Conservation (phyloP, 352 stramenopile genomes). For the Pseudoperonospora humuli region DNA sequence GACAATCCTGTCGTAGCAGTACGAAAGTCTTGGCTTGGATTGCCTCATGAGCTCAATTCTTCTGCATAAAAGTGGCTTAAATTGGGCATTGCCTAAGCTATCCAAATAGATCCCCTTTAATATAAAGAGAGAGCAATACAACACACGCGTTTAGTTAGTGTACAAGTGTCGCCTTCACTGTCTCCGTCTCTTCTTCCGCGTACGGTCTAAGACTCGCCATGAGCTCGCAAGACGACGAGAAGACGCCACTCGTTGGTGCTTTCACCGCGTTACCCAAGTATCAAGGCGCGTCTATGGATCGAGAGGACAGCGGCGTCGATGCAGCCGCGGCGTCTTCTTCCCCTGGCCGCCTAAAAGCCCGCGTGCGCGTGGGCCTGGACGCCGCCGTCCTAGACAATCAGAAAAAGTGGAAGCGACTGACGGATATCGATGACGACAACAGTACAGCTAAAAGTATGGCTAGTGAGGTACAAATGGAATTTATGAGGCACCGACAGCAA, state of each 20-base stretch:
- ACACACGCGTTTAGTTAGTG: background rate
- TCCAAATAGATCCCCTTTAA: too few species aligned
- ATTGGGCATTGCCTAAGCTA: too few species aligned
- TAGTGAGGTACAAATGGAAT: slow-evolving; percentile 64
- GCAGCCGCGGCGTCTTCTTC: background rate
- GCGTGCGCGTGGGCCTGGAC: slow-evolving; percentile 54
- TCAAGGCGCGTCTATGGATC: slow-evolving; percentile 5
- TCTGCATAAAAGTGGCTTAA: too few species aligned
- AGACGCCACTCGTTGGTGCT: slow-evolving; percentile 28
- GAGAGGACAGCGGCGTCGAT: slow-evolving; percentile 1
- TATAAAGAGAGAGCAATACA: too few species aligned
- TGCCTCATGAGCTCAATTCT: too few species aligned
- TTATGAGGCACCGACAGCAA: slow-evolving; percentile 51
- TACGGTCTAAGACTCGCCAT: too few species aligned
- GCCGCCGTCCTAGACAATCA: slow-evolving; percentile 65
- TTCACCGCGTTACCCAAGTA: slow-evolving; percentile 3
- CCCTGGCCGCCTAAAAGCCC: slow-evolving; percentile 18
- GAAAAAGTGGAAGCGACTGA: slow-evolving; percentile 75
- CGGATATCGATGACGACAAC: slow-evolving; percentile 71
- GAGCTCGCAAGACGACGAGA: slow-evolving; percentile 27
- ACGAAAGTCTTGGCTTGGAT: too few species aligned
- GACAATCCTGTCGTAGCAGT: too few species aligned
- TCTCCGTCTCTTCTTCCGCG: slow-evolving; percentile 11
- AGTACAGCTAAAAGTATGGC: slow-evolving; percentile 81
- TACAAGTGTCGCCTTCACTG: too few species aligned